Evolutionary conservation across 176 grass and related monocot genomes (phyloP).

Genomic region (Hordeum marinum): DNA sequence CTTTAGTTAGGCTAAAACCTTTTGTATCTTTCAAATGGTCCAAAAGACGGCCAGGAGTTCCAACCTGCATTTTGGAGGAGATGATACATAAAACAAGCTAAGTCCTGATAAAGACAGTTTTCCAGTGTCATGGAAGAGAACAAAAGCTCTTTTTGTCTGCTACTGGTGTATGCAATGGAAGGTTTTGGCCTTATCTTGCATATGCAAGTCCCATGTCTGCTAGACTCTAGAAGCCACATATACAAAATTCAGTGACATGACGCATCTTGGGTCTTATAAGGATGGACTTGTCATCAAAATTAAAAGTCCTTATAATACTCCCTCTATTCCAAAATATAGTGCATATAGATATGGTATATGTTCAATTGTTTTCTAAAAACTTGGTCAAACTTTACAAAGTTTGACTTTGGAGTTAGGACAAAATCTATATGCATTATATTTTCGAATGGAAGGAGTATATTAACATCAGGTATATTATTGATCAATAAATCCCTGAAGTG

Average conservation of each 20-base stretch:
- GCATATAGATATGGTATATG: not conserved
- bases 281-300: not conserved
- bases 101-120: not conserved
- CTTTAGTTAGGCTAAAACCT: not conserved
- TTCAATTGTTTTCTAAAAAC: not conserved
- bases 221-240: not conserved
- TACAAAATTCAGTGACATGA: not conserved
- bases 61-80: conserved; percentile 53
- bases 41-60: conserved; percentile 40
- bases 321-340: not conserved
- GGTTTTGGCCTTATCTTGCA: not conserved
- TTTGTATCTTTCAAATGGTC: not conserved
- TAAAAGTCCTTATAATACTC: not conserved
- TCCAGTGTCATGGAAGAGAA: not conserved
- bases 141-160: not conserved
- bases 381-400: not conserved
- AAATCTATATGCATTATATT: too few relatives aligned
- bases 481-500: not conserved
- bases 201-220: not conserved
- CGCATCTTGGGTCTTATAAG: not conserved
- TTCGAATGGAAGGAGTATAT: not conserved
- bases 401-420: too few relatives aligned
- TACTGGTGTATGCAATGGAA: not conserved
- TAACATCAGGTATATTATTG: not conserved
- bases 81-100: conserved; percentile 13